These are phyloP conservation scores for Metarhizium guizhouense DNA, from an alignment of 2,329 filamentous ascomycete species.

Conservation along the genomic window DNA sequence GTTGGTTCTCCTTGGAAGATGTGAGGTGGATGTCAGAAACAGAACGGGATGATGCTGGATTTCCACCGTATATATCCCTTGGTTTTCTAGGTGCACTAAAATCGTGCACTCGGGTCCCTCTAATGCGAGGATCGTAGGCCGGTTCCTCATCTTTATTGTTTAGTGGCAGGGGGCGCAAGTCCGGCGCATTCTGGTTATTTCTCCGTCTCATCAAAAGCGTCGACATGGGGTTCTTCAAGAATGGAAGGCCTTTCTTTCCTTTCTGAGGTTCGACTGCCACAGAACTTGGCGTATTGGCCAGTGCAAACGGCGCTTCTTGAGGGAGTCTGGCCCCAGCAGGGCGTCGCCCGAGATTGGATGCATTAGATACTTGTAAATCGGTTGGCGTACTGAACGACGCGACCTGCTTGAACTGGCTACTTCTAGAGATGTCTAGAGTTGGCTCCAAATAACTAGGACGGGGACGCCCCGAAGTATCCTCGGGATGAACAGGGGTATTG, in stretches of 20 bases:
- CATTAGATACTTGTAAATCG: constrained; percentile 31
- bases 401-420: constrained; percentile 20
- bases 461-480: constrained; percentile 5
- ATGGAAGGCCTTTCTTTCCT: constrained; percentile 45
- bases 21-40: neutral
- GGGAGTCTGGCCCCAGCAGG: constrained; percentile 31
- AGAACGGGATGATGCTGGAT: neutral
- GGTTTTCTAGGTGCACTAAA: constrained; percentile 49
- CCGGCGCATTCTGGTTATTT: constrained; percentile 38
- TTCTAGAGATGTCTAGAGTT: constrained; percentile 25
- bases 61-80: neutral
- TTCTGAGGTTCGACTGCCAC: constrained; percentile 31
- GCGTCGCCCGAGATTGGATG: constrained; percentile 28
- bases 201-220: constrained; percentile 49
- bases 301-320: constrained; percentile 25
- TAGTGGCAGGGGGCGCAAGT: constrained; percentile 32
- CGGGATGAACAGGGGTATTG: neutral
- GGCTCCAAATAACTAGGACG: constrained; percentile 1
- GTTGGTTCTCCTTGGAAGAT: constrained; percentile 3
- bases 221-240: constrained; percentile 52
- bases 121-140: constrained; percentile 54
- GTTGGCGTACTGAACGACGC: constrained; percentile 41
- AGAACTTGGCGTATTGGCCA: constrained; percentile 14
- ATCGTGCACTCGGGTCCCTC: constrained; percentile 55
- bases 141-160: constrained; percentile 32